Evolutionary conservation across 2,329 filamentous ascomycete genomes (phyloP).

Genomic region (Graphilbum ipis-grandicollis): DNA sequence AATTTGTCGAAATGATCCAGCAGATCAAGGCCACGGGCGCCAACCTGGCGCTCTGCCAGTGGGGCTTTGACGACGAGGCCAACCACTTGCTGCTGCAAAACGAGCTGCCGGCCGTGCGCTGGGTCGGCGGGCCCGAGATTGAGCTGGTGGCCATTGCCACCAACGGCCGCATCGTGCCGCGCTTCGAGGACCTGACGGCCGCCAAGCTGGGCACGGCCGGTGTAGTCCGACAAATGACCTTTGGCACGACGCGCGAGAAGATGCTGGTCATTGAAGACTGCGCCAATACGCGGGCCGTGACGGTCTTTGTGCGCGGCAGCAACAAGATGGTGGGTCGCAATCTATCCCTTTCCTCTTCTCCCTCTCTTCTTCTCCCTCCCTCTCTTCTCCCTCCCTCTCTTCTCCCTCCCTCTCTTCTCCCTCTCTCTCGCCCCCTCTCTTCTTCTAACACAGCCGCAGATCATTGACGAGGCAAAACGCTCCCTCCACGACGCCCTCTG

Average conservation of each 20-base stretch:
- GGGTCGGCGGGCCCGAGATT: constrained; percentile 96
- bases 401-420: constrained; percentile 5
- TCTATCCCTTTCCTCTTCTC: neutral
- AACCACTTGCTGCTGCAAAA: constrained; percentile 96
- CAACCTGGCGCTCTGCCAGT: constrained; percentile 96
- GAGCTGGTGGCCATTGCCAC: constrained; percentile 97
- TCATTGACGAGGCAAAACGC: constrained; percentile 97
- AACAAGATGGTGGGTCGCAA: constrained; percentile 99
- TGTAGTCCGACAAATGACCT: constrained; percentile 83
- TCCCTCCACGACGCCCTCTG: constrained; percentile 95
- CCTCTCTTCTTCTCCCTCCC: neutral
- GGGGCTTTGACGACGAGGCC: constrained; percentile 98
- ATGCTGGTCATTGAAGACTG: constrained; percentile 99
- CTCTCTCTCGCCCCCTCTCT: neutral
- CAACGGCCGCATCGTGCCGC: constrained; percentile 90
- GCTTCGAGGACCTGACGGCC: constrained; percentile 83
- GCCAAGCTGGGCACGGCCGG: constrained; percentile 87
- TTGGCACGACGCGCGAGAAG: constrained; percentile 95
- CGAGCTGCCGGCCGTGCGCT: constrained; percentile 84
- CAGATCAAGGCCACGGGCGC: constrained; percentile 96
- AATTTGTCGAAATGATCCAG: constrained; percentile 97
- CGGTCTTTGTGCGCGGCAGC: constrained; percentile 87
- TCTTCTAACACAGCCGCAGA: constrained; percentile 30
- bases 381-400: neutral
- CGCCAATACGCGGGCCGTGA: constrained; percentile 92